These are phyloP conservation scores for Cutaneotrichosporon curvatum DNA, from an alignment of 1,284 basidiomycete species.

Conservation along the genomic window DNA sequence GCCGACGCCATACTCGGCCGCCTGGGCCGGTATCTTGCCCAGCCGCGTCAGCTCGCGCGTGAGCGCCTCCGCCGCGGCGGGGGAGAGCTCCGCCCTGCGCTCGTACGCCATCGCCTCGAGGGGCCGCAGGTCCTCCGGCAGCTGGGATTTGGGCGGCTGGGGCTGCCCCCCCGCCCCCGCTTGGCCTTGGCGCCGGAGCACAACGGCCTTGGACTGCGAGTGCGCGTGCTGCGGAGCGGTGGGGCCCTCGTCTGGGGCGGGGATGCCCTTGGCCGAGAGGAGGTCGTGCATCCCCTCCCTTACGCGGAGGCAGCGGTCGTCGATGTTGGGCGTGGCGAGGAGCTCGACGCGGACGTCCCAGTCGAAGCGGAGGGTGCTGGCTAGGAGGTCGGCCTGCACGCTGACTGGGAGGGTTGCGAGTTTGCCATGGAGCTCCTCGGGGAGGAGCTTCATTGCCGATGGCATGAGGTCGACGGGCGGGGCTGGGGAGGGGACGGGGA, in stretches of 20 bases:
- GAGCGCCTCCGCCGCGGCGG: constrained; percentile 24
- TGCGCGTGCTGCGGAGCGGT: constrained; percentile 1
- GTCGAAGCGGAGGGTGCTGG: constrained; percentile 28
- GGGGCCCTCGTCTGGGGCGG: constrained; percentile 11
- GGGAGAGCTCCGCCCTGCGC: constrained; percentile 24
- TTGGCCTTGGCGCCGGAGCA: constrained; percentile 2
- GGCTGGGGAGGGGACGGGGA: constrained; percentile 25
- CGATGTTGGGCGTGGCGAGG: constrained; percentile 28
- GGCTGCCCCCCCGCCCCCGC: neutral
- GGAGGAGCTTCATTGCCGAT: constrained; percentile 26
- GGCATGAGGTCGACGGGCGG: constrained; percentile 26
- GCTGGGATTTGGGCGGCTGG: constrained; percentile 7
- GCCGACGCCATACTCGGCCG: constrained; percentile 38
- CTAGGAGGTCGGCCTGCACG: constrained; percentile 36
- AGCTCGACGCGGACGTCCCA: constrained; percentile 38
- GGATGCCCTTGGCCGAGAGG: constrained; percentile 20
- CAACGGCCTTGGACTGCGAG: constrained; percentile 1
- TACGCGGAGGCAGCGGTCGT: constrained; percentile 25
- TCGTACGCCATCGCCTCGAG: constrained; percentile 18
- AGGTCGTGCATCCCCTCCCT: constrained; percentile 23
- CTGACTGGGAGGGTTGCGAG: constrained; percentile 27
- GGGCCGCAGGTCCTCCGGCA: constrained; percentile 36
- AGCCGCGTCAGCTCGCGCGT: constrained; percentile 30
- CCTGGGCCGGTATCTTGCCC: constrained; percentile 35
- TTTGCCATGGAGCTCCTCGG: constrained; percentile 30